Evolutionary conservation across 83 land plant genomes (phyloP).

Genomic region (Picea abies): DNA sequence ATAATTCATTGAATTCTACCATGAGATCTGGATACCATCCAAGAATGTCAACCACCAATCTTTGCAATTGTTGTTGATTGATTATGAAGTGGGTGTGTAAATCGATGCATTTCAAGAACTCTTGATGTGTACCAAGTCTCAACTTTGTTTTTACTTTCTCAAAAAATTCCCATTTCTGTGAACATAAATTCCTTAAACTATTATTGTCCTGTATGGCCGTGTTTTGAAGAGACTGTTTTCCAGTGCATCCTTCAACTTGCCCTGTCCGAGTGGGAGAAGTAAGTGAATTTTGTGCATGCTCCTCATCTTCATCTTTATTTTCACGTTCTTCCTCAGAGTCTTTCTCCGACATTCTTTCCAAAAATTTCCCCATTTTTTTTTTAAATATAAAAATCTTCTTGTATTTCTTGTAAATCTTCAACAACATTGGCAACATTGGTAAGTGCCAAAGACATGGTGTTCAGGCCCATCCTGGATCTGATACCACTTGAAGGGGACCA

Average conservation of each 20-base stretch:
- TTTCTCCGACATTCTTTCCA: too few species aligned
- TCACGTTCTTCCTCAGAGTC: too few species aligned
- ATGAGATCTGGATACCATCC: slow-evolving; percentile 68
- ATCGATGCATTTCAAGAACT: slow-evolving; percentile 70
- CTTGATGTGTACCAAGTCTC: slow-evolving; percentile 56
- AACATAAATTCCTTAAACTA: slow-evolving; percentile 46
- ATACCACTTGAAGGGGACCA: too few species aligned
- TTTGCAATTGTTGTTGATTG: slow-evolving; percentile 44
- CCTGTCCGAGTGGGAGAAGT: slow-evolving; percentile 24
- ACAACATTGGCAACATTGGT: too few species aligned
- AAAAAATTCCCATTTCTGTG: slow-evolving; percentile 51
- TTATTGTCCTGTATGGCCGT: slow-evolving; percentile 56
- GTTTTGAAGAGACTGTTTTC: slow-evolving; percentile 24
- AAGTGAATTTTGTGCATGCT: too few species aligned
- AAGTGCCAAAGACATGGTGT: too few species aligned
- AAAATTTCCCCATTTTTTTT: too few species aligned
- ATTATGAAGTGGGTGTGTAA: slow-evolving; percentile 65
- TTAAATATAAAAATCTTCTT: too few species aligned
- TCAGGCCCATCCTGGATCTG: too few species aligned
- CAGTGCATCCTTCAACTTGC: slow-evolving; percentile 49
- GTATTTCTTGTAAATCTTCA: too few species aligned
- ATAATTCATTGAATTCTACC: slow-evolving; percentile 65
- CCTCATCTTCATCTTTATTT: too few species aligned
- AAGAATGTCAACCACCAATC: slow-evolving; percentile 56
- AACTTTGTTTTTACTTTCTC: slow-evolving; percentile 73